Evolutionary conservation across 495 filamentous ascomycete genomes (phyloP).

Genomic region (Aspergillus egyptiacus): DNA sequence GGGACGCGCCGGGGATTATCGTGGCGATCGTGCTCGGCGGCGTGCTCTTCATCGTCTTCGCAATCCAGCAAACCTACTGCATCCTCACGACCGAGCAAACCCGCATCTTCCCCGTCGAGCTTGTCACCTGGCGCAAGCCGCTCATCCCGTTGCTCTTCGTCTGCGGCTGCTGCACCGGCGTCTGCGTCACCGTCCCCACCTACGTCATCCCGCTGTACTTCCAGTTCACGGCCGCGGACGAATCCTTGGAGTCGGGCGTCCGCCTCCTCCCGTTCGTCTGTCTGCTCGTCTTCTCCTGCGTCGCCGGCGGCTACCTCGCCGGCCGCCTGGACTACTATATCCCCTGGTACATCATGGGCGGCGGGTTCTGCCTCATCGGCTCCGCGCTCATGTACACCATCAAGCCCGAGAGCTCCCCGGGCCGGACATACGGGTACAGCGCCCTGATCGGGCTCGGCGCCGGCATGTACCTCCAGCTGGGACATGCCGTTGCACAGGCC

Average conservation of each 20-base stretch:
- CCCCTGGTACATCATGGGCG: conserved; percentile 51
- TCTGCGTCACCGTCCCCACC: conserved; percentile 30
- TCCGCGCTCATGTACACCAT: conserved; percentile 46
- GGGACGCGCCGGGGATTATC: conserved; percentile 22
- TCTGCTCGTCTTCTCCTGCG: conserved; percentile 32
- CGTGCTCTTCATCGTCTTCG: conserved; percentile 20
- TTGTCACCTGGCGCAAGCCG: conserved; percentile 16
- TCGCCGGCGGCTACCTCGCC: not conserved
- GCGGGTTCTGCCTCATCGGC: conserved; percentile 44
- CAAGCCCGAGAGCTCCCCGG: conserved; percentile 12
- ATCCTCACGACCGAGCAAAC: not conserved
- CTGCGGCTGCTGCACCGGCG: too few relatives aligned
- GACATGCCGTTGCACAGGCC: not conserved
- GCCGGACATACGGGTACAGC: not conserved
- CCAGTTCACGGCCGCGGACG: conserved; percentile 49
- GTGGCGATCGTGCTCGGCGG: conserved; percentile 18
- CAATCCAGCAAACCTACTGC: conserved; percentile 35
- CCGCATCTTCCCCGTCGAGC: conserved; percentile 1
- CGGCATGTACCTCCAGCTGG: not conserved
- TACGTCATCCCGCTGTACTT: conserved; percentile 56
- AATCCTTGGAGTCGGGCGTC: conserved; percentile 45
- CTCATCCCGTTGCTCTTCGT: too few relatives aligned
- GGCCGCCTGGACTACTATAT: conserved; percentile 45
- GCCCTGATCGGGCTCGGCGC: not conserved
- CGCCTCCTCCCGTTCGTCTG: conserved; percentile 54